Evolutionary conservation across 768 basidiomycete genomes (phyloP).

Genomic region (Collybia mongolica): DNA sequence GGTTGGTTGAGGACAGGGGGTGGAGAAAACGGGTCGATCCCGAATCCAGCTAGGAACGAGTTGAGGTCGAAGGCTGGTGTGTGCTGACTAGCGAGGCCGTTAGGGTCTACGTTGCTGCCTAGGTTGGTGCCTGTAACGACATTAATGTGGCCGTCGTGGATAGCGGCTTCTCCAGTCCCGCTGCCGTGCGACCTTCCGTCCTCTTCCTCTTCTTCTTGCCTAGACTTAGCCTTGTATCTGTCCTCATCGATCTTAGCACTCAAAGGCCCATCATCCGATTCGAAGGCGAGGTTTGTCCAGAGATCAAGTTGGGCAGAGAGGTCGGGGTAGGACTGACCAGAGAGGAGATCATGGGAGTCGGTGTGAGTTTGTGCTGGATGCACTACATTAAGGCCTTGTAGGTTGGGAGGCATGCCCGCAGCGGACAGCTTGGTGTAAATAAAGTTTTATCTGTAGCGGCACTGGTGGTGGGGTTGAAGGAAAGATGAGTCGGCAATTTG

Average conservation of each 20-base stretch:
- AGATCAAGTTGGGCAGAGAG: conserved; percentile 75
- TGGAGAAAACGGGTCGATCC: conserved; percentile 42
- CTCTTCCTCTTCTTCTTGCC: conserved; percentile 48
- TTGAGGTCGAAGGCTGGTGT: conserved; percentile 37
- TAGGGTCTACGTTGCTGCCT: conserved; percentile 21
- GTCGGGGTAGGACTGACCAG: conserved; percentile 67
- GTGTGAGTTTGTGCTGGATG: conserved; percentile 45
- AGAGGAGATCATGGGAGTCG: conserved; percentile 58
- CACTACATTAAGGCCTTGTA: conserved; percentile 83
- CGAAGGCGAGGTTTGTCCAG: conserved; percentile 82
- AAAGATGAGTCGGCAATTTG: not conserved
- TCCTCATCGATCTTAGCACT: conserved; percentile 28
- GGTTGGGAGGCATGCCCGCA: conserved; percentile 54
- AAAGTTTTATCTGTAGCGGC: not conserved
- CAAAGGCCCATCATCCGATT: conserved; percentile 67
- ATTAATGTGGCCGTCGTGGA: conserved; percentile 58
- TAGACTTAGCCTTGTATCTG: conserved; percentile 31
- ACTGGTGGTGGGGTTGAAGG: not conserved
- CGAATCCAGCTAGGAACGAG: conserved; percentile 34
- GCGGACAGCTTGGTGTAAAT: conserved; percentile 3
- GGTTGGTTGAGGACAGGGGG: conserved; percentile 27
- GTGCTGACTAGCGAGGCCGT: conserved; percentile 27
- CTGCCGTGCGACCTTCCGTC: conserved; percentile 31
- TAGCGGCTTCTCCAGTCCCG: conserved; percentile 36
- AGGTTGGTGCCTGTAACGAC: conserved; percentile 50